These are phyloP conservation scores for Suillus spraguei DNA, from an alignment of 768 basidiomycete species.

Conservation along the genomic window DNA sequence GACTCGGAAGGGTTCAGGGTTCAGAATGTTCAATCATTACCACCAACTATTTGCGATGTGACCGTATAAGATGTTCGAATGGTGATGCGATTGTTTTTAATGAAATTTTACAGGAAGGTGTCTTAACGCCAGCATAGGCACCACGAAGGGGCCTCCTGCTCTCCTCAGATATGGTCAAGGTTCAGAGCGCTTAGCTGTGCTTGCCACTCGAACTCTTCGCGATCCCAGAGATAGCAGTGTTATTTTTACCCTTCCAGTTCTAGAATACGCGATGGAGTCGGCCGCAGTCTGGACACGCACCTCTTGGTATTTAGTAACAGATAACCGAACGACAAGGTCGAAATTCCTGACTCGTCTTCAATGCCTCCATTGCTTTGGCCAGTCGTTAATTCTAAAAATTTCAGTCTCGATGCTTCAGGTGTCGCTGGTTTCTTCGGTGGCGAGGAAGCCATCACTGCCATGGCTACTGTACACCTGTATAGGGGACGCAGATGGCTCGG, in stretches of 20 bases:
- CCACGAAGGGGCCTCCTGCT: neutral
- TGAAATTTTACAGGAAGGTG: neutral
- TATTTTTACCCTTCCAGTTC: neutral
- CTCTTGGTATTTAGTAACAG: neutral
- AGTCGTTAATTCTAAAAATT: constrained; percentile 11
- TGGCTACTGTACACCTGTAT: constrained; percentile 31
- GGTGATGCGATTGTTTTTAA: neutral
- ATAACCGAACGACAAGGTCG: neutral
- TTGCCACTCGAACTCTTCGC: neutral
- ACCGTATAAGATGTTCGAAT: neutral
- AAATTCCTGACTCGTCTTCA: neutral
- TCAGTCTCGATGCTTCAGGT: constrained; percentile 30
- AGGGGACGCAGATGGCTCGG: constrained; percentile 34
- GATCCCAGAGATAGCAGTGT: neutral
- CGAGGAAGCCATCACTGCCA: constrained; percentile 34
- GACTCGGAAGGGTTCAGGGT: neutral
- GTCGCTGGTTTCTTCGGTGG: constrained; percentile 39
- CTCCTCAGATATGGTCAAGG: neutral
- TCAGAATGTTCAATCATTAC: neutral
- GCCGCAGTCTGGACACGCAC: neutral
- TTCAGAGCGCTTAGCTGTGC: neutral
- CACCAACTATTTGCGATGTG: neutral
- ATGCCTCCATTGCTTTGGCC: constrained; percentile 23
- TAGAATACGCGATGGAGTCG: neutral
- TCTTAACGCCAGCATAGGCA: neutral